Conservation (phyloP, 352 stramenopile genomes). For the Phytopythium montanum region DNA sequence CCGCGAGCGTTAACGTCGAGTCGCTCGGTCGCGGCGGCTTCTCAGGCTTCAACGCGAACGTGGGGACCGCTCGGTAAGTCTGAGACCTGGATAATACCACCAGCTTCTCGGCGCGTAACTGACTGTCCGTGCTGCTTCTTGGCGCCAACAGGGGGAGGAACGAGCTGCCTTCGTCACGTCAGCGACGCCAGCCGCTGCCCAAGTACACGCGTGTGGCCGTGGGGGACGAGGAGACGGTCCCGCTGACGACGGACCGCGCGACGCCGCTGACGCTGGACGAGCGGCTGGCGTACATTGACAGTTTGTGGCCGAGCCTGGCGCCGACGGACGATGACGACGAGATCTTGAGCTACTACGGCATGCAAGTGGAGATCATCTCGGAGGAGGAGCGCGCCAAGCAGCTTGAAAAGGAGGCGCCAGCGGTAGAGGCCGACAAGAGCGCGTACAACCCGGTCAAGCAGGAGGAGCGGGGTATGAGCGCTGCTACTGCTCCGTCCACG, state of each 20-base stretch:
- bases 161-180: conserved; percentile 10
- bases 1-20: not conserved
- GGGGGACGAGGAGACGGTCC: conserved; percentile 36
- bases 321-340: conserved; percentile 65
- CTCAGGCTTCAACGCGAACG: not conserved
- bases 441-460: conserved; percentile 5
- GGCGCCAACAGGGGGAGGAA: conserved; percentile 8
- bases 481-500: not conserved
- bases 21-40: not conserved
- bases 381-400: conserved; percentile 57
- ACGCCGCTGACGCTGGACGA: conserved; percentile 46
- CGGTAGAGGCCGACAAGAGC: conserved; percentile 1
- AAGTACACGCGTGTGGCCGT: conserved; percentile 47
- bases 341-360: conserved; percentile 74
- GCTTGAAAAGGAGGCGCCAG: conserved; percentile 6
- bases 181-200: conserved; percentile 20
- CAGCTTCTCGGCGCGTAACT: not conserved
- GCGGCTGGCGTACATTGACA: conserved; percentile 62
- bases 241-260: conserved; percentile 38
- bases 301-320: conserved; percentile 58
- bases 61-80: not conserved
- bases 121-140: not conserved
- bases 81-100: not conserved
- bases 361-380: conserved; percentile 70
- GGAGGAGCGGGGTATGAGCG: conserved; percentile 9